Percentiles rank a stretch among this genome's conserved stretches.
Conservation (phyloP, 2,329 filamentous ascomycete genomes). For the Eutypella sp. region DNA sequence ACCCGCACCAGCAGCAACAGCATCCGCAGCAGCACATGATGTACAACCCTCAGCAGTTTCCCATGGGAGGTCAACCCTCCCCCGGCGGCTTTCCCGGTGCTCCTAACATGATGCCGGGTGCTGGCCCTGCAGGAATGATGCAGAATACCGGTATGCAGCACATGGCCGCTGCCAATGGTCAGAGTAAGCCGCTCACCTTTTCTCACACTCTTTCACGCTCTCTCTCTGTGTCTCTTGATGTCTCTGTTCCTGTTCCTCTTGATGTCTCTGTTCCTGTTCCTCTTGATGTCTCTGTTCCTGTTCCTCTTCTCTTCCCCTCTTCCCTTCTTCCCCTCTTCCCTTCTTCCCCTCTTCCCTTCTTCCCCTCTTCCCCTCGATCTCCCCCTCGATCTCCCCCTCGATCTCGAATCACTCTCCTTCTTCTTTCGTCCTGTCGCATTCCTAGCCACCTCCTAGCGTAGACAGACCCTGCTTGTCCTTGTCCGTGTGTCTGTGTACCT, state of each 20-base stretch:
- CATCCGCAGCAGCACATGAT: constrained; percentile 43
- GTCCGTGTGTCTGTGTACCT: not conserved
- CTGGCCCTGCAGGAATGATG: constrained; percentile 57
- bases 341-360: too few relatives aligned
- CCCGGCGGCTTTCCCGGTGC: constrained; percentile 42
- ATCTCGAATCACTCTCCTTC: constrained; percentile 13
- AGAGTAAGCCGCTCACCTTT: constrained; percentile 46
- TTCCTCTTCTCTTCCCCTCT: too few relatives aligned
- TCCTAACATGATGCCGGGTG: constrained; percentile 51
- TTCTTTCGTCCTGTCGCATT: constrained; percentile 14
- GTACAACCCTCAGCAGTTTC: constrained; percentile 55
- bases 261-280: too few relatives aligned
- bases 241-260: too few relatives aligned
- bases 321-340: too few relatives aligned
- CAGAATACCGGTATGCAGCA: constrained; percentile 55
- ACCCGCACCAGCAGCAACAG: constrained; percentile 13
- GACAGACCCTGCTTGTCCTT: too few relatives aligned
- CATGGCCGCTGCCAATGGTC: constrained; percentile 52
- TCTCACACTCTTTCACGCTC: too few relatives aligned
- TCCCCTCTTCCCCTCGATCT: too few relatives aligned
- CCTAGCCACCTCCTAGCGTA: too few relatives aligned
- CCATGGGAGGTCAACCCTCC: constrained; percentile 44
- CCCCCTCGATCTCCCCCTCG: constrained; percentile 15
- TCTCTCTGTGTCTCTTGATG: too few relatives aligned
- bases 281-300: too few relatives aligned